A percentile compares a stretch with the other conserved stretches of the same genome.
Conservation (phyloP, 2,329 filamentous ascomycete genomes). For the Venturiaceae sp. region DNA sequence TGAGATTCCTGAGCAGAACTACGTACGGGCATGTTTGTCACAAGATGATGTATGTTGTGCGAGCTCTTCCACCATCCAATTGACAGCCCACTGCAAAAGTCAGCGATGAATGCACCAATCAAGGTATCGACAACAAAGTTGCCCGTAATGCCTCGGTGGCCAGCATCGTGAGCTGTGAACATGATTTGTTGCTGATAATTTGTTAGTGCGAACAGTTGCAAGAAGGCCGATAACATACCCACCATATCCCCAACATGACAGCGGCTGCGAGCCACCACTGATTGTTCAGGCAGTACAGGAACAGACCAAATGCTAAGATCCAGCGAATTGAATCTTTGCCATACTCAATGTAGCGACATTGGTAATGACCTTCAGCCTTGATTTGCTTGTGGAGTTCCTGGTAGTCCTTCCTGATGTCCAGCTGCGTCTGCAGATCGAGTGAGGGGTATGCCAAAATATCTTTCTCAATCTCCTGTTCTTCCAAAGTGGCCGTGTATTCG, state of each 20-base stretch:
- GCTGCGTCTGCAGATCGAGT: constrained; percentile 44
- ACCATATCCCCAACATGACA: constrained; percentile 51
- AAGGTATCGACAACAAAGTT: constrained; percentile 49
- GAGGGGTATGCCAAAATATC: constrained; percentile 37
- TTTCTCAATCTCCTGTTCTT: constrained; percentile 26
- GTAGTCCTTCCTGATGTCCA: constrained; percentile 46
- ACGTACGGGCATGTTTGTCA: constrained; percentile 51
- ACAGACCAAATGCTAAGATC: constrained; percentile 37
- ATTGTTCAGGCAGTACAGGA: constrained; percentile 34
- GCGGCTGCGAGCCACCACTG: constrained; percentile 51
- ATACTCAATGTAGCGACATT: constrained; percentile 50
- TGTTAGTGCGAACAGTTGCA: constrained; percentile 9
- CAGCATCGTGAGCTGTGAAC: constrained; percentile 58
- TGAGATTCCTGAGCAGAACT: neutral
- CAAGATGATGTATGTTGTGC: constrained; percentile 58
- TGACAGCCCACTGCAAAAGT: constrained; percentile 56
- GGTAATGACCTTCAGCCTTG: constrained; percentile 46
- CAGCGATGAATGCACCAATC: constrained; percentile 53
- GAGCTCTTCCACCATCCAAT: constrained; percentile 63
- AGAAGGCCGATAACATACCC: constrained; percentile 30
- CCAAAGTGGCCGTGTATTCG: constrained; percentile 22
- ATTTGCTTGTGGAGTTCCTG: constrained; percentile 45
- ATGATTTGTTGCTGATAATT: constrained; percentile 51
- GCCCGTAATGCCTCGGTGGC: constrained; percentile 52
- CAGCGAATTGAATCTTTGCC: constrained; percentile 50